phyloP scores from a whole-genome alignment of 805 yeast genomes.

The Candida nitratophila region DNA sequence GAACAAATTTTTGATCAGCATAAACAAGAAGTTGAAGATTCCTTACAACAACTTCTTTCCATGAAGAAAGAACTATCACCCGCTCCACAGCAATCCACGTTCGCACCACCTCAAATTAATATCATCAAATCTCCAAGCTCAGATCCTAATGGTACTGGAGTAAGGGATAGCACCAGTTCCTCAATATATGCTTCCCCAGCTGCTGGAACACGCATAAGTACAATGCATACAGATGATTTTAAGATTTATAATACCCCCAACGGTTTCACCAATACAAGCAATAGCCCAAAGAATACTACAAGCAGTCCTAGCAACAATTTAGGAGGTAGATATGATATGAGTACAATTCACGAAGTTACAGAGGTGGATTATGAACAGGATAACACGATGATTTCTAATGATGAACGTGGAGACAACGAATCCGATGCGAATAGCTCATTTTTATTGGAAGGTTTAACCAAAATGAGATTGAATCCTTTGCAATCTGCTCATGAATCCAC shows the following conservation, averaged over 20 bases:
- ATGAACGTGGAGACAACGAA: not conserved
- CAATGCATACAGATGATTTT: conserved; percentile 24
- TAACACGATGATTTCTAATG: not conserved
- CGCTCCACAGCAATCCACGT: conserved; percentile 4
- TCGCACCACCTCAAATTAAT: conserved; percentile 4
- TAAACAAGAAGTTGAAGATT: conserved; percentile 14
- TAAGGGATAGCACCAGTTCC: conserved; percentile 2
- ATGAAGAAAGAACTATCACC: conserved; percentile 21
- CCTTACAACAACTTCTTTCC: conserved; percentile 17
- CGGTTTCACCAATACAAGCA: not conserved
- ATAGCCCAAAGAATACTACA: not conserved
- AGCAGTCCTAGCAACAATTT: not conserved
- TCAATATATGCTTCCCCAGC: conserved; percentile 12
- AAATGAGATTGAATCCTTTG: conserved; percentile 14
- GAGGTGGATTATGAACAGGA: conserved; percentile 18
- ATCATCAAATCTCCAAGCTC: not conserved
- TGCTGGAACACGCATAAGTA: conserved; percentile 17
- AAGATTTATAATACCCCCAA: conserved; percentile 19
- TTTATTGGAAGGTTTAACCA: conserved; percentile 11
- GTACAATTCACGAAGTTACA: conserved; percentile 27
- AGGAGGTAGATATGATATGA: conserved; percentile 19
- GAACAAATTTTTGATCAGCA: conserved; percentile 1
- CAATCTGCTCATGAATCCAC: conserved; percentile 1
- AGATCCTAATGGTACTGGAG: not conserved
- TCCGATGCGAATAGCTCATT: conserved; percentile 1